phyloP scores from a whole-genome alignment of 106 monocot species.

The Phalaenopsis aphrodite region DNA sequence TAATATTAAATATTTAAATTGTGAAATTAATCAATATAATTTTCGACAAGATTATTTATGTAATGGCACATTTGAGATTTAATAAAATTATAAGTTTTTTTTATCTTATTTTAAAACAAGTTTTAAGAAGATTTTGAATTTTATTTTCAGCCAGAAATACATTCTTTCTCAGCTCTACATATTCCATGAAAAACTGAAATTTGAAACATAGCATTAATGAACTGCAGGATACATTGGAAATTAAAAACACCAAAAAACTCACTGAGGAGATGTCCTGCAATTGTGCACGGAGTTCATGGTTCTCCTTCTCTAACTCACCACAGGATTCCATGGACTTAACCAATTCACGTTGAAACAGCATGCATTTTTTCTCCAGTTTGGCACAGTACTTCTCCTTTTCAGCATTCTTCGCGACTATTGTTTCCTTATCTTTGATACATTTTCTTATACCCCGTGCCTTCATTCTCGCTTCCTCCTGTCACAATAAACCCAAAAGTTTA shows the following conservation, averaged over 20 bases:
- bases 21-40: no score
- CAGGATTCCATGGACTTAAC: slow-evolving; percentile 60
- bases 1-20: no score
- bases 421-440: slow-evolving; percentile 74
- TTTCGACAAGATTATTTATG: no score
- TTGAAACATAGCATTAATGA: no score
- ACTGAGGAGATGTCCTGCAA: slow-evolving; percentile 26
- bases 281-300: slow-evolving; percentile 46
- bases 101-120: no score
- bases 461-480: slow-evolving; percentile 83
- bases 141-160: no score
- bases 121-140: no score
- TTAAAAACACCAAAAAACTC: slow-evolving; percentile 9
- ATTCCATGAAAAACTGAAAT: no score
- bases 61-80: no score
- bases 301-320: slow-evolving; percentile 60
- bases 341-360: slow-evolving; percentile 58
- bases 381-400: slow-evolving; percentile 31
- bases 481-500: background rate
- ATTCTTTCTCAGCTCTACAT: no score
- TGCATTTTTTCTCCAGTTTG: slow-evolving; percentile 63
- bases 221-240: background rate
- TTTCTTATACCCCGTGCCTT: slow-evolving; percentile 54
- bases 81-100: no score
- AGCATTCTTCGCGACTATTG: slow-evolving; percentile 17